These are phyloP conservation scores for Fagus sylvatica DNA, from an alignment of 306 rosid genomes.

Conservation along the genomic window DNA sequence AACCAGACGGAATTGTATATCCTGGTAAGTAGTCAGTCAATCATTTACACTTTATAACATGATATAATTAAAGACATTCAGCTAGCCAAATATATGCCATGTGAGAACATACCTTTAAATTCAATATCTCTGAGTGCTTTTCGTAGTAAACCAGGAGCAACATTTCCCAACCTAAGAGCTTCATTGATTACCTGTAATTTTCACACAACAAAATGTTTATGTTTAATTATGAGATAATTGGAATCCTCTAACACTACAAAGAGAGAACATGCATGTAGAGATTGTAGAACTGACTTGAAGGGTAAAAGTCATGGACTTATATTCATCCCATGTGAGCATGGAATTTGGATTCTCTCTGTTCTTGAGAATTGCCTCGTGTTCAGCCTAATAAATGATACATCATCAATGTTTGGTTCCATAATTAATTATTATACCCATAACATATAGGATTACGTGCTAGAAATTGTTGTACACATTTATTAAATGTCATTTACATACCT, in stretches of 20 bases:
- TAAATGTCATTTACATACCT: too few relatives aligned
- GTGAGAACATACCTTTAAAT: constrained; percentile 4
- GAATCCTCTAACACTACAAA: neutral
- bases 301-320: constrained; percentile 46
- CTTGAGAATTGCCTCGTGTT: constrained; percentile 36
- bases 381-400: constrained; percentile 23
- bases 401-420: neutral
- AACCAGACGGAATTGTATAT: constrained; percentile 32
- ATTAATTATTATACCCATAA: neutral
- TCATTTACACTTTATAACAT: too few relatives aligned
- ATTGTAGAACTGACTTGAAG: constrained; percentile 27
- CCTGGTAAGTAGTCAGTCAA: constrained; percentile 1
- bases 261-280: neutral
- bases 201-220: neutral
- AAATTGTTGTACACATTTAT: too few relatives aligned
- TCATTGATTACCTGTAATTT: constrained; percentile 40
- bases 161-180: constrained; percentile 30
- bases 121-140: constrained; percentile 33
- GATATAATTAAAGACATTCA: neutral
- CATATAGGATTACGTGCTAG: constrained; percentile 1
- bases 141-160: constrained; percentile 36
- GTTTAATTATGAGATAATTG: neutral
- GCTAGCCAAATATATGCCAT: neutral
- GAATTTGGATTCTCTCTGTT: constrained; percentile 31
- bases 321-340: constrained; percentile 40